Evolutionary conservation across 1,284 basidiomycete species (phyloP).

Genomic region (Moesziomyces antarcticus): DNA sequence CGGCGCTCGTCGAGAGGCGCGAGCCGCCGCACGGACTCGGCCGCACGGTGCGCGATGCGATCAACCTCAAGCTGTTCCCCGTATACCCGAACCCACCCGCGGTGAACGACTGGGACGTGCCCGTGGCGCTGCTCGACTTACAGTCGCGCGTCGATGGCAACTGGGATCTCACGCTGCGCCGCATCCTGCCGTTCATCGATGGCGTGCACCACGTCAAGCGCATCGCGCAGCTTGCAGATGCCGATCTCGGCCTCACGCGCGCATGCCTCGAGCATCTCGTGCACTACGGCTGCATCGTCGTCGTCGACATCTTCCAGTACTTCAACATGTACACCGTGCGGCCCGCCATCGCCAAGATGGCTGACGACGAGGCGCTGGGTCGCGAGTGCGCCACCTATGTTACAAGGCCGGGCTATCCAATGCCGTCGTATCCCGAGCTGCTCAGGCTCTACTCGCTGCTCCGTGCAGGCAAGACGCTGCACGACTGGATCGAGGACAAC

Average conservation of each 20-base stretch:
- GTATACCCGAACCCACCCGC: slow-evolving; percentile 92
- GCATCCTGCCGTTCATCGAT: slow-evolving; percentile 78
- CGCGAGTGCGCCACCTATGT: slow-evolving; percentile 91
- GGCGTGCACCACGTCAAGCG: slow-evolving; percentile 89
- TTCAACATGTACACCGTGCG: slow-evolving; percentile 95
- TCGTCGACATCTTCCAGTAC: slow-evolving; percentile 90
- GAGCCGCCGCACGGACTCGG: slow-evolving; percentile 65
- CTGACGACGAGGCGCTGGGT: slow-evolving; percentile 81
- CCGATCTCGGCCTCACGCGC: slow-evolving; percentile 83
- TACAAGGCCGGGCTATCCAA: slow-evolving; percentile 75
- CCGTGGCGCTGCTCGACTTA: slow-evolving; percentile 86
- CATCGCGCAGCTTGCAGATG: slow-evolving; percentile 91
- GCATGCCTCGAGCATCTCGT: slow-evolving; percentile 91
- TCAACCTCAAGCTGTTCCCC: slow-evolving; percentile 86
- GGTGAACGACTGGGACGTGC: slow-evolving; percentile 95
- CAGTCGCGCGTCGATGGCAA: slow-evolving; percentile 83
- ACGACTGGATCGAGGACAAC: slow-evolving; percentile 87
- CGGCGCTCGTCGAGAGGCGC: slow-evolving; percentile 42
- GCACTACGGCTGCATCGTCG: slow-evolving; percentile 97
- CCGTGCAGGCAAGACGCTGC: slow-evolving; percentile 83
- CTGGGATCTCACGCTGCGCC: slow-evolving; percentile 95
- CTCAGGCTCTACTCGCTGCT: slow-evolving; percentile 86
- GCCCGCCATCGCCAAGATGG: slow-evolving; percentile 84
- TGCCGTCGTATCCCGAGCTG: slow-evolving; percentile 71
- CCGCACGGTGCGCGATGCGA: slow-evolving; percentile 64